These are phyloP conservation scores for Arxiozyma slooffiae DNA, from an alignment of 1,139 yeast genomes.

Conservation along the genomic window DNA sequence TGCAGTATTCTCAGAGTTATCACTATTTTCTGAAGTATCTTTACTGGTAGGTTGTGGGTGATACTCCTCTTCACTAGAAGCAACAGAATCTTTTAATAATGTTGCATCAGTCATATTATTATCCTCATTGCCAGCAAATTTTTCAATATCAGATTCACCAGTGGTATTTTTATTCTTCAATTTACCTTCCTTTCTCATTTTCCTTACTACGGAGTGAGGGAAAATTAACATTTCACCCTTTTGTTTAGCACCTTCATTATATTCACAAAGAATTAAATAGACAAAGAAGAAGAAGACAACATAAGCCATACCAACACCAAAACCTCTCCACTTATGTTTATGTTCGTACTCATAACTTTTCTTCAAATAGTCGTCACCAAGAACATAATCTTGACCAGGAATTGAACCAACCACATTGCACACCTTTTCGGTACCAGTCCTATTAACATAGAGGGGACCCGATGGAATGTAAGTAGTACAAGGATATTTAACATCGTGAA, in stretches of 20 bases:
- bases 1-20: background rate
- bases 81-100: slow-evolving; percentile 12
- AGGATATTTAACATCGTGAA: slow-evolving; percentile 34
- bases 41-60: background rate
- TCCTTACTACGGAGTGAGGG: slow-evolving; percentile 39
- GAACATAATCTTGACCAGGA: slow-evolving; percentile 45
- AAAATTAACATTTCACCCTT: slow-evolving; percentile 75
- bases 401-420: slow-evolving; percentile 58
- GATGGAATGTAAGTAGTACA: slow-evolving; percentile 46
- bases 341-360: slow-evolving; percentile 48
- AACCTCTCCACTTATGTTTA: slow-evolving; percentile 72
- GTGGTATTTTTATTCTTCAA: slow-evolving; percentile 8
- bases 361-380: slow-evolving; percentile 49
- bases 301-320: slow-evolving; percentile 48
- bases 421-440: slow-evolving; percentile 36
- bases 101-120: slow-evolving; percentile 14
- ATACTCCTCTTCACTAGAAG: background rate
- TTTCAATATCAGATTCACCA: slow-evolving; percentile 10
- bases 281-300: slow-evolving; percentile 29
- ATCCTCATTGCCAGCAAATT: slow-evolving; percentile 15
- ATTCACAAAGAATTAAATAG: slow-evolving; percentile 47
- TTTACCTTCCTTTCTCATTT: slow-evolving; percentile 27
- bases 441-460: slow-evolving; percentile 38
- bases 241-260: slow-evolving; percentile 65
- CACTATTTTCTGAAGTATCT: background rate